Conservation (phyloP, 352 stramenopile genomes). For the Pythium plurisporium region DNA sequence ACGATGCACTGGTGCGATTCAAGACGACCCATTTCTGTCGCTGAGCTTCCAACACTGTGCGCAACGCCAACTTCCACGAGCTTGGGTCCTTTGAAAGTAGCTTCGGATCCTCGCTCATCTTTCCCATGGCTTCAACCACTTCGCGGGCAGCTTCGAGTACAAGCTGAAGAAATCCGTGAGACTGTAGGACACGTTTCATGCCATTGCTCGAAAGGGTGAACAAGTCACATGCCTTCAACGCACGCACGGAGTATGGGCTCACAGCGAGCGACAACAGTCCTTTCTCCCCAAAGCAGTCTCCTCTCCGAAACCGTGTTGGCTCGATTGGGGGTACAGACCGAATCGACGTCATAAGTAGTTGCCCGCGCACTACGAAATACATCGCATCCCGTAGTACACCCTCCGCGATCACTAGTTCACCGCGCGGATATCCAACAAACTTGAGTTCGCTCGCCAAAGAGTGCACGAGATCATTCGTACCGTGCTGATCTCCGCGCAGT, state of each 20-base stretch:
- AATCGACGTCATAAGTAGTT: slow-evolving; percentile 21
- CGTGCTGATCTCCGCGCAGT: slow-evolving; percentile 16
- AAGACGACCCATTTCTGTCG: slow-evolving; percentile 11
- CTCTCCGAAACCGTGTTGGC: slow-evolving; percentile 24
- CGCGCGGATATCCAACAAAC: slow-evolving; percentile 49
- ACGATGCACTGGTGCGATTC: background rate
- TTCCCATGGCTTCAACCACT: slow-evolving; percentile 4
- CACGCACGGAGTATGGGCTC: slow-evolving; percentile 38
- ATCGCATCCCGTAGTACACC: slow-evolving; percentile 38
- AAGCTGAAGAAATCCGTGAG: slow-evolving; percentile 12
- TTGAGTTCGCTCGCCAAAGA: slow-evolving; percentile 28
- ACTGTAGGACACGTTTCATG: slow-evolving; percentile 15
- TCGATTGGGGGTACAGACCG: background rate
- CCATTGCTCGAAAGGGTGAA: slow-evolving; percentile 34
- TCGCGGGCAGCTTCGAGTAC: slow-evolving; percentile 12
- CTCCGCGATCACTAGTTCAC: slow-evolving; percentile 42
- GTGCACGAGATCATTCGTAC: slow-evolving; percentile 1
- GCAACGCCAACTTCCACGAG: slow-evolving; percentile 10
- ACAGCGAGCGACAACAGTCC: slow-evolving; percentile 39
- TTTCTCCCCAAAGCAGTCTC: slow-evolving; percentile 48
- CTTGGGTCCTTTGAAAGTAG: background rate
- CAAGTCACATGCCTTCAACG: slow-evolving; percentile 47
- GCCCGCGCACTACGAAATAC: slow-evolving; percentile 57
- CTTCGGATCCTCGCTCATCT: background rate
- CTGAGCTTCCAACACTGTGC: background rate